Conservation (phyloP, 2,329 filamentous ascomycete species). For the Exophiala xenobiotica region DNA sequence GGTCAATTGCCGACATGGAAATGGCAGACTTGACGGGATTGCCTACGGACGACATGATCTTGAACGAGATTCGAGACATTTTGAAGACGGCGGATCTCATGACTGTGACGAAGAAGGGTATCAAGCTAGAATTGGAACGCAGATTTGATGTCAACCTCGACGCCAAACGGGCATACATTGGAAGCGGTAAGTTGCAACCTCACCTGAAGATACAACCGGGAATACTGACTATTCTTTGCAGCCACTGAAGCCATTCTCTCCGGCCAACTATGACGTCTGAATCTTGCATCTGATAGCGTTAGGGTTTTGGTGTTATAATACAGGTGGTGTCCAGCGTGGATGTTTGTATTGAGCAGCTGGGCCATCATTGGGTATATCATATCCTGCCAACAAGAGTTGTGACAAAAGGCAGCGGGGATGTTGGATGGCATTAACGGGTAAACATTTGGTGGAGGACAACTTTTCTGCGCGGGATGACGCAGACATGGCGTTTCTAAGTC, state of each 20-base stretch:
- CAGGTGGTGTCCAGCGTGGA: neutral
- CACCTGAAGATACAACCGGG: neutral
- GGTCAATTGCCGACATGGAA: constrained; percentile 66
- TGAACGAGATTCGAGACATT: constrained; percentile 94
- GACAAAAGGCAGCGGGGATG: too few relatives aligned
- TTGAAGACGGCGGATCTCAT: constrained; percentile 89
- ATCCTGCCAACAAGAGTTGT: too few relatives aligned
- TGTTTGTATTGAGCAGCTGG: too few relatives aligned
- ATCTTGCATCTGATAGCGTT: constrained; percentile 5
- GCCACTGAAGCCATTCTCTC: constrained; percentile 78
- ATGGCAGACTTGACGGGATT: constrained; percentile 72
- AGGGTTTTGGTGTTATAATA: neutral
- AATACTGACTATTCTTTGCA: constrained; percentile 41
- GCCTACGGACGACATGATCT: constrained; percentile 82
- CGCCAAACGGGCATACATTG: constrained; percentile 87
- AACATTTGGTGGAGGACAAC: too few relatives aligned
- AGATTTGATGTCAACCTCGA: constrained; percentile 86
- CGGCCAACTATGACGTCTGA: constrained; percentile 62
- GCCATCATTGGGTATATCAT: too few relatives aligned
- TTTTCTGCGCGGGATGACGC: too few relatives aligned
- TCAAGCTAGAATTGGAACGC: constrained; percentile 89
- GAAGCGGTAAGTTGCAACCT: constrained; percentile 72
- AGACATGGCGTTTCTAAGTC: too few relatives aligned
- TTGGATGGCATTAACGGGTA: too few relatives aligned
- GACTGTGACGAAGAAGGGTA: constrained; percentile 97